A percentile compares a stretch with the other conserved stretches of the same genome.
Evolutionary conservation across 2,329 filamentous ascomycete species (phyloP).

Genomic region (Sporothrix pseudoabietina): DNA sequence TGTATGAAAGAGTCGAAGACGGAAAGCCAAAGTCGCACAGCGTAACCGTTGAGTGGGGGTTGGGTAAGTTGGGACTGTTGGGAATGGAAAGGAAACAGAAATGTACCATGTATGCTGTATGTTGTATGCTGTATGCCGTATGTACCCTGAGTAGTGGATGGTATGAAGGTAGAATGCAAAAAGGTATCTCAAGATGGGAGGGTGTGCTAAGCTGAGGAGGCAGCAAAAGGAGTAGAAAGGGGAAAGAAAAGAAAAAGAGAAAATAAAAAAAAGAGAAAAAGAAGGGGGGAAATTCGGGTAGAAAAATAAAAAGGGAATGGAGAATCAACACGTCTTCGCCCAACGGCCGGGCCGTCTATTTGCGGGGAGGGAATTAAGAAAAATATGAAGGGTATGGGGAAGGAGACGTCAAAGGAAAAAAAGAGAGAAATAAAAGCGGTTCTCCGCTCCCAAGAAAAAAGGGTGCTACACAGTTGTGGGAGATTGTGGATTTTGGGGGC

Average conservation of each 20-base stretch:
- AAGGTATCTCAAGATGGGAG: neutral
- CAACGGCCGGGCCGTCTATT: slow-evolving; percentile 11
- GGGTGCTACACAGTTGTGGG: slow-evolving; percentile 7
- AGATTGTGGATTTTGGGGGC: neutral
- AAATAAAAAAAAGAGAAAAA: slow-evolving; percentile 10
- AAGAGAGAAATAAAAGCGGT: neutral
- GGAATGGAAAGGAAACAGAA: neutral
- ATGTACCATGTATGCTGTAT: neutral
- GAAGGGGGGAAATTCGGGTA: neutral
- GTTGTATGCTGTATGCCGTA: neutral
- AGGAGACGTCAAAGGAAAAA: slow-evolving; percentile 1
- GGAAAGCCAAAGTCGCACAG: slow-evolving; percentile 33
- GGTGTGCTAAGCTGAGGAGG: slow-evolving; percentile 9
- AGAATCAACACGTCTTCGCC: slow-evolving; percentile 21
- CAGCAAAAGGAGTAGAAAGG: neutral
- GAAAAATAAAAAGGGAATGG: slow-evolving; percentile 4
- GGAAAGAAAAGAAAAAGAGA: neutral
- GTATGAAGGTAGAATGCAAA: neutral
- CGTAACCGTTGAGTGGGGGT: slow-evolving; percentile 34
- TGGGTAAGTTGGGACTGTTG: slow-evolving; percentile 28
- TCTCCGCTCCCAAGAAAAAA: slow-evolving; percentile 21
- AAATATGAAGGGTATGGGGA: neutral
- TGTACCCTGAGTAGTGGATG: neutral
- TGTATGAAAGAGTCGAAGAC: slow-evolving; percentile 26
- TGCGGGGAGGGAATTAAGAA: slow-evolving; percentile 20